Conservation (phyloP, 2,329 filamentous ascomycete species). For the Cladorrhinum sp. region DNA sequence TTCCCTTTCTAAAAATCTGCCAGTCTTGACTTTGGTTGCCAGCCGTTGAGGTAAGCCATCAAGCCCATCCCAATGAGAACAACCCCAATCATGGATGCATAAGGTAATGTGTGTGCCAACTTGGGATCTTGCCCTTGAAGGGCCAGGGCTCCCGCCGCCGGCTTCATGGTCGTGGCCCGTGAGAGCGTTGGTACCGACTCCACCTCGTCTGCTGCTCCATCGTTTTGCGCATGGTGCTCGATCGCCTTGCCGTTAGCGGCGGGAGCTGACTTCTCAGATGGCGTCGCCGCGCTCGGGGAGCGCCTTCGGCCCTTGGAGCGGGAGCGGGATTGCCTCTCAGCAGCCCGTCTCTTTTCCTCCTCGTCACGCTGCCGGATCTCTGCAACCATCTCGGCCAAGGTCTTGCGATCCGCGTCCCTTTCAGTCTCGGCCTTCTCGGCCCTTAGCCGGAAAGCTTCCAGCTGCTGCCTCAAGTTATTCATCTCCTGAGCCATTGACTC, state of each 20-base stretch:
- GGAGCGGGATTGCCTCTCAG: constrained; percentile 41
- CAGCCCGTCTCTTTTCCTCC: constrained; percentile 47
- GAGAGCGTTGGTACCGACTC: constrained; percentile 42
- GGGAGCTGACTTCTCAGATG: constrained; percentile 21
- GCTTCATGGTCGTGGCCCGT: constrained; percentile 49
- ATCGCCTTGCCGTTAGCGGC: constrained; percentile 28
- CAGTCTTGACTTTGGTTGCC: constrained; percentile 54
- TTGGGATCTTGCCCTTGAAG: constrained; percentile 43
- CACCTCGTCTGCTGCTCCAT: constrained; percentile 23
- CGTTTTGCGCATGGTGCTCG: constrained; percentile 18
- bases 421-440: constrained; percentile 81
- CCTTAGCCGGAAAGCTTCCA: constrained; percentile 72
- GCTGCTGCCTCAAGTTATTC: constrained; percentile 73
- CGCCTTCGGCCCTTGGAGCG: constrained; percentile 34
- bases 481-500: constrained; percentile 78
- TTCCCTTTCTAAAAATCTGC: constrained; percentile 29
- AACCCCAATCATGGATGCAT: constrained; percentile 78
- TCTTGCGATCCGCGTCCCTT: constrained; percentile 66
- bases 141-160: constrained; percentile 38
- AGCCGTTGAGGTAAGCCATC: constrained; percentile 84
- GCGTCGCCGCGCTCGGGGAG: constrained; percentile 19
- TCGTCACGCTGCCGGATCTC: constrained; percentile 68
- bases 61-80: constrained; percentile 77
- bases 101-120: constrained; percentile 62
- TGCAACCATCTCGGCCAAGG: constrained; percentile 82